Base-by-base conservation (phyloP, 345 rosid species). In the Hibiscus syriacus region DNA sequence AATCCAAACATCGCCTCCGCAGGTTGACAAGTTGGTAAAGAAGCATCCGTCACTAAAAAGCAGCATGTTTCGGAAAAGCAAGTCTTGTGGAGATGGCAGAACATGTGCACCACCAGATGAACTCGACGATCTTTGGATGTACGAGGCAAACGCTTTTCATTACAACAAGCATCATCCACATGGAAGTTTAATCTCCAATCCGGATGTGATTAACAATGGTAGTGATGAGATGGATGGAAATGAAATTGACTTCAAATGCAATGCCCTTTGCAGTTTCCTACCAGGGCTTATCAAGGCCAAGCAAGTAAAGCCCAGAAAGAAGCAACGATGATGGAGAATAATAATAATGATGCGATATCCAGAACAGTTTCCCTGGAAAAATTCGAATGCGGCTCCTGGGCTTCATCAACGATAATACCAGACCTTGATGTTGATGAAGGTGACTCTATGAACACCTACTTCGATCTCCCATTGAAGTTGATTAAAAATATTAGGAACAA, bases 361-460 rank as follows among this genome's bases (percentile, higher is more conserved):
- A 89, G 95, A 70, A 81, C 89, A 2, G 88, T 89, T 41, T 92
- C 96, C 0, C 20, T 90, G 63, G 96, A 90, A 77, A 80, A 82
- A 69, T 92, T 90, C 22, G 96, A 92, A 68, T 92, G 97, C 7
- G 96, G 92, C 9, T 92, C 95, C 0, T 92, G 96, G 96, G 95
- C 88, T 0, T 90, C 95, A 2, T 84, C 92, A 0, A 82, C 82
- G 14, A 74, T 86, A 38, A 61, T 76, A 1, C 69, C 80, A 32
- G 69, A 70, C 52, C 70, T 69, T 10, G 81, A 76, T 0, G 20
- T 48, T n/a, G 89, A 78, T 5, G 85, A 77, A 22, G 85, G 66
- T 4, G 85, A 80, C 36, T 78, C 81, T 26, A 72, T 74, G 59
- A 81, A 85, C 34, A 88, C 78, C 30, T 89, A 81, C 73, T 89